These are phyloP conservation scores for Phytophthora tubulina DNA, from an alignment of 352 stramenopile species.

Conservation along the genomic window DNA sequence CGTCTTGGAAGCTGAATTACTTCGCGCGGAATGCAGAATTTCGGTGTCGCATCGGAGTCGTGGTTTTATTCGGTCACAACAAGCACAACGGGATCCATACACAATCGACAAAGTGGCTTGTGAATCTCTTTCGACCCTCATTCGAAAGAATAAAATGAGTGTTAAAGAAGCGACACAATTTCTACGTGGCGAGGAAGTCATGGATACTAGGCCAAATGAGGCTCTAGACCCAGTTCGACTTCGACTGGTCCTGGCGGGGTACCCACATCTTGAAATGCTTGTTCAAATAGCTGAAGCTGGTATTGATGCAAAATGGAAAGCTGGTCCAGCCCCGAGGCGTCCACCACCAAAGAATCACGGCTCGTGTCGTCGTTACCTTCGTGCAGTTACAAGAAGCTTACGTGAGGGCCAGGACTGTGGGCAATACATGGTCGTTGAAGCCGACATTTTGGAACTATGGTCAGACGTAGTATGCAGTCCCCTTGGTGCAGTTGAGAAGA, in stretches of 20 bases:
- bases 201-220: not conserved
- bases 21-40: not conserved
- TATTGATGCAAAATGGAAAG: no score
- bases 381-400: conserved; percentile 11
- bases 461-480: conserved; percentile 13
- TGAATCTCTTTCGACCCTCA: no score
- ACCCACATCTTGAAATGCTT: not conserved
- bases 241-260: not conserved
- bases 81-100: no score
- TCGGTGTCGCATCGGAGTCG: not conserved
- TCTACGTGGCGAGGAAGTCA: not conserved
- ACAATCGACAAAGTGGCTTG: no score
- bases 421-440: conserved; percentile 27
- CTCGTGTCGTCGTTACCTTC: conserved; percentile 3
- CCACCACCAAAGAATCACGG: conserved; percentile 15
- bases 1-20: not conserved
- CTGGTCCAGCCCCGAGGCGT: no score
- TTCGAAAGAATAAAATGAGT: not conserved
- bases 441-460: conserved; percentile 5
- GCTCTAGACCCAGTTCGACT: not conserved
- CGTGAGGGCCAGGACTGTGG: conserved; percentile 22
- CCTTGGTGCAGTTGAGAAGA: conserved; percentile 29
- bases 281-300: not conserved
- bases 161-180: not conserved
- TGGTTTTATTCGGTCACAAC: not conserved